Conservation (phyloP, 331 rosid species). For the Saraca asoca region DNA sequence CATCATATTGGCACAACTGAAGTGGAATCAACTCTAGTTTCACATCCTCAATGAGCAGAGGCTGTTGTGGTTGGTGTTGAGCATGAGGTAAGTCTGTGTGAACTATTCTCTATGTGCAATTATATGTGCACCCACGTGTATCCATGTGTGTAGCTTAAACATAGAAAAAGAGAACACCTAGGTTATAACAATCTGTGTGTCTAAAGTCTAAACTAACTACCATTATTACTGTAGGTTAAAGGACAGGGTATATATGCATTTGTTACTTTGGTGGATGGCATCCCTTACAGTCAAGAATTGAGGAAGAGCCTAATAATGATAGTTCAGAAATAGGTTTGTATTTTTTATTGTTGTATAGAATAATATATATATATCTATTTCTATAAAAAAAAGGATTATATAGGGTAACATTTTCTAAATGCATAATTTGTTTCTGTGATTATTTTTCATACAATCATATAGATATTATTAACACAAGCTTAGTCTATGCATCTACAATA, state of each 20-base stretch:
- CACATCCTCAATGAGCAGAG: conserved; percentile 89
- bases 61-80: conserved; percentile 98
- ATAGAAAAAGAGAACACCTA: conserved; percentile 17
- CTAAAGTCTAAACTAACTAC: conserved; percentile 36
- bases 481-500: conserved; percentile 92
- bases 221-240: conserved; percentile 65
- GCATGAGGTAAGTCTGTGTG: conserved; percentile 70
- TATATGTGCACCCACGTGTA: background rate
- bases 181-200: conserved; percentile 10
- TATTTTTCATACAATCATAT: no score
- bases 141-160: background rate
- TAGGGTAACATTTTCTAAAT: no score
- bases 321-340: conserved; percentile 80
- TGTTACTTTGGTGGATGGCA: conserved; percentile 84
- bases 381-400: no score
- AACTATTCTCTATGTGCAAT: background rate
- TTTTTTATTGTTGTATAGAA: no score
- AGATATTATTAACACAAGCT: no score
- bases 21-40: conserved; percentile 95
- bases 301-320: conserved; percentile 70
- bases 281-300: conserved; percentile 82
- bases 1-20: conserved; percentile 99
- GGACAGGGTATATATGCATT: conserved; percentile 96
- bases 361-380: no score
- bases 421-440: no score